Percentiles rank a stretch among this genome's conserved stretches.
phyloP scores from a whole-genome alignment of 257 asterid species.

The Capsicum rhomboideum region DNA sequence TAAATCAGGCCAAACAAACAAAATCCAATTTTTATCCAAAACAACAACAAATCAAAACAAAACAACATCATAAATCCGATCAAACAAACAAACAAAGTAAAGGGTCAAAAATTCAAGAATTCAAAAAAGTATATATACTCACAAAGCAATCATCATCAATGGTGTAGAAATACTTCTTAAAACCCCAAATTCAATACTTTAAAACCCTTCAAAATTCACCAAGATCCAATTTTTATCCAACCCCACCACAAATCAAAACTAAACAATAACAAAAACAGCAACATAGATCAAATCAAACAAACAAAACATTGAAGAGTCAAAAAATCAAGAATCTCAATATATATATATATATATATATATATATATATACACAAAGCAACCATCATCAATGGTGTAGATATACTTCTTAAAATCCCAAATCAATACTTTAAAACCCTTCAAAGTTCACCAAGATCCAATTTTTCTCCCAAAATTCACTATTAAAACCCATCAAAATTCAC shows the following conservation, averaged over 20 bases:
- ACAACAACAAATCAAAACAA: neutral
- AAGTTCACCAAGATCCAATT: neutral
- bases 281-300: neutral
- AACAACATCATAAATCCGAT: too few relatives aligned
- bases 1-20: too few relatives aligned
- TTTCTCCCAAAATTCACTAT: neutral
- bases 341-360: too few relatives aligned
- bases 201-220: neutral
- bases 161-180: too few relatives aligned
- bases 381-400: too few relatives aligned
- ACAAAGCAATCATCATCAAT: too few relatives aligned
- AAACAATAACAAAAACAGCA: neutral
- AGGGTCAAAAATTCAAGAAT: too few relatives aligned
- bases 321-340: neutral
- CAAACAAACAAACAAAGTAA: neutral
- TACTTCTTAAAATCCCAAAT: neutral
- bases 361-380: too few relatives aligned
- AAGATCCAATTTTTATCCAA: slow-evolving; percentile 14
- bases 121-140: too few relatives aligned
- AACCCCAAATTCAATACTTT: too few relatives aligned
- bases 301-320: neutral
- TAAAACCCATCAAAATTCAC: neutral
- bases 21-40: slow-evolving; percentile 4
- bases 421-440: neutral
- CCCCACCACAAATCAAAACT: neutral